A percentile compares a stretch with the other conserved stretches of the same genome.
phyloP scores from a whole-genome alignment of 73 alveolate genomes.

The Stentor coeruleus region DNA sequence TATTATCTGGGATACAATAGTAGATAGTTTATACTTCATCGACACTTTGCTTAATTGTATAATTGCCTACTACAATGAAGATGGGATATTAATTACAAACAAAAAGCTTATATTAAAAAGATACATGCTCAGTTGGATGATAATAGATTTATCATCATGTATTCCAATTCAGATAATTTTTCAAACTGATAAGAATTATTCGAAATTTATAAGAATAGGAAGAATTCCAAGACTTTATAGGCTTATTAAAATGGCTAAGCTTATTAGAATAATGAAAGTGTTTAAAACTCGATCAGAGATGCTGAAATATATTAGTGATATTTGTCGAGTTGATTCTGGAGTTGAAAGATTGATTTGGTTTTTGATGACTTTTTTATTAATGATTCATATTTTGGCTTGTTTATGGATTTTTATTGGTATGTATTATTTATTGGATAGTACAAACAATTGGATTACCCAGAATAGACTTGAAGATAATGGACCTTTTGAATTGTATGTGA shows the following conservation, averaged over 20 bases:
- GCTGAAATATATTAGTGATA: background rate
- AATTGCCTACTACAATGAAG: constrained; percentile 38
- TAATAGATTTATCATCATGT: constrained; percentile 32
- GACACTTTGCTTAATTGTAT: constrained; percentile 49
- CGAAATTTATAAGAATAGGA: constrained; percentile 39
- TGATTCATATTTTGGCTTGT: constrained; percentile 22
- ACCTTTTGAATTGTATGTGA: constrained; percentile 3
- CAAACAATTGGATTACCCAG: background rate
- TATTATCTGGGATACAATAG: constrained; percentile 28
- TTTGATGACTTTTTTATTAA: constrained; percentile 5
- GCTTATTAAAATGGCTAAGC: constrained; percentile 40
- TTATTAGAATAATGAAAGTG: constrained; percentile 19
- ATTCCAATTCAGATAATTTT: constrained; percentile 27
- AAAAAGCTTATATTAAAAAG: constrained; percentile 15
- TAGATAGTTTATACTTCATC: constrained; percentile 44
- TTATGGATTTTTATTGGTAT: constrained; percentile 13
- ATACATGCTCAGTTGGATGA: constrained; percentile 33
- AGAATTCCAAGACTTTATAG: constrained; percentile 49
- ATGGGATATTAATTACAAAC: constrained; percentile 34
- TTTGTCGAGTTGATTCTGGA: background rate
- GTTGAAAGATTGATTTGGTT: constrained; percentile 22
- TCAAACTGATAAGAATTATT: constrained; percentile 22
- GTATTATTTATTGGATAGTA: too few relatives aligned
- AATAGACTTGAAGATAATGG: constrained; percentile 6
- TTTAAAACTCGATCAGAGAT: background rate